phyloP scores from a whole-genome alignment of 2,329 filamentous ascomycete species.

The Calonectria hawksworthii region DNA sequence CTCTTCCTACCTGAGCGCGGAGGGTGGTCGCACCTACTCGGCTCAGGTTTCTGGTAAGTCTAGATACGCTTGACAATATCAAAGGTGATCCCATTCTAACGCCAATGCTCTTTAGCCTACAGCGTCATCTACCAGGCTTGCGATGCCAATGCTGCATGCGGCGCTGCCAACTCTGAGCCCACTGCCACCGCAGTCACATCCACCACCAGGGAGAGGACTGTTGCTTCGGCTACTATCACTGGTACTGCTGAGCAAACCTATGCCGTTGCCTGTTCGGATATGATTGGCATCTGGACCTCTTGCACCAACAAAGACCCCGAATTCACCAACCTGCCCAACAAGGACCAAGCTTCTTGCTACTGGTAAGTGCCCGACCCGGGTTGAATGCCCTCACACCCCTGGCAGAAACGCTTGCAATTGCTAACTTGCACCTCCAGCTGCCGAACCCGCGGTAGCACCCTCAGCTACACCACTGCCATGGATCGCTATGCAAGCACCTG shows the following conservation, averaged over 20 bases:
- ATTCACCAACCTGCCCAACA: slow-evolving; percentile 44
- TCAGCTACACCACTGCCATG: slow-evolving; percentile 49
- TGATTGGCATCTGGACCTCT: slow-evolving; percentile 45
- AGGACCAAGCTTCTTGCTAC: slow-evolving; percentile 50
- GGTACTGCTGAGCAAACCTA: slow-evolving; percentile 35
- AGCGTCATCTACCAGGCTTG: slow-evolving; percentile 45
- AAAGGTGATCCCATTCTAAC: slow-evolving; percentile 15
- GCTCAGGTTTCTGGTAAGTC: slow-evolving; percentile 44
- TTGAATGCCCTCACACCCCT: neutral
- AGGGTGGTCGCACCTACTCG: slow-evolving; percentile 36
- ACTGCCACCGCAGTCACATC: slow-evolving; percentile 12
- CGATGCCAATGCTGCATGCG: slow-evolving; percentile 13
- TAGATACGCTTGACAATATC: no score
- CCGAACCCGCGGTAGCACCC: slow-evolving; percentile 29
- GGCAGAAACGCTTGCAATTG: neutral
- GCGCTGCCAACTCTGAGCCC: neutral
- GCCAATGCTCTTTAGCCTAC: slow-evolving; percentile 37
- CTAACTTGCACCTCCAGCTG: slow-evolving; percentile 42
- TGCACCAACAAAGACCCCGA: slow-evolving; percentile 42
- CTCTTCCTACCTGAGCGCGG: slow-evolving; percentile 45
- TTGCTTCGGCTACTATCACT: slow-evolving; percentile 31
- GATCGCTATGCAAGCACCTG: slow-evolving; percentile 49
- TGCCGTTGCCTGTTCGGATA: slow-evolving; percentile 43
- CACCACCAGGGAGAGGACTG: slow-evolving; percentile 17
- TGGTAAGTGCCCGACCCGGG: slow-evolving; percentile 42